These are phyloP conservation scores for Penicillium riverlandense DNA, from an alignment of 495 filamentous ascomycete species.

Conservation along the genomic window DNA sequence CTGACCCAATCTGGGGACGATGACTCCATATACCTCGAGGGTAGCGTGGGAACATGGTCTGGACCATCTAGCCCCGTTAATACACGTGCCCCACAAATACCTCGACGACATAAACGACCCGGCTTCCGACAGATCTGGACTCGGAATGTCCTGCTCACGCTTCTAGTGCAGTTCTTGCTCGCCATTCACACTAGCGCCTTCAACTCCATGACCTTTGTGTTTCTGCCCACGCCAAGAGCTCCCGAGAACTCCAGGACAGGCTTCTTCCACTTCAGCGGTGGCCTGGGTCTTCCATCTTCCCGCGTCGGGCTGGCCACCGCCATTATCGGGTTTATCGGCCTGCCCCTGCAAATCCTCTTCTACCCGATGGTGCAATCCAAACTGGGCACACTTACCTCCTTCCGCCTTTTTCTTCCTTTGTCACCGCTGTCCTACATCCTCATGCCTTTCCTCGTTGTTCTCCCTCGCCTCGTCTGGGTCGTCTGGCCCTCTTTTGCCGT, in stretches of 20 bases:
- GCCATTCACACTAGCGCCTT: slow-evolving; percentile 71
- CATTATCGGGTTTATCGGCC: slow-evolving; percentile 61
- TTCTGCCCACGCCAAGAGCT: slow-evolving; percentile 58
- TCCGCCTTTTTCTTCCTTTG: slow-evolving; percentile 50
- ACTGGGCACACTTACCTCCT: slow-evolving; percentile 56
- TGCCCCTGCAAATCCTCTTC: slow-evolving; percentile 61
- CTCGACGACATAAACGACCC: slow-evolving; percentile 24
- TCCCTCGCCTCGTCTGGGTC: slow-evolving; percentile 38
- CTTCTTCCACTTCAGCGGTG: slow-evolving; percentile 63
- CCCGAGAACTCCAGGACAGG: slow-evolving; percentile 35
- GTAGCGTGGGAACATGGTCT: slow-evolving; percentile 19
- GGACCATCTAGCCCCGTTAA: slow-evolving; percentile 19
- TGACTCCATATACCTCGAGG: slow-evolving; percentile 25
- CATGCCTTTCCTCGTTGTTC: slow-evolving; percentile 58
- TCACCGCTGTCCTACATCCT: slow-evolving; percentile 61
- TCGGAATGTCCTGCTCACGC: slow-evolving; percentile 50
- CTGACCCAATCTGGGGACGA: slow-evolving; percentile 19
- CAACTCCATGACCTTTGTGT: slow-evolving; percentile 66
- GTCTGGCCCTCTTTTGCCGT: slow-evolving; percentile 53
- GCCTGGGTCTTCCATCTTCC: slow-evolving; percentile 60
- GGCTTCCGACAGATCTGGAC: slow-evolving; percentile 57
- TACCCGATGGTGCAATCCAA: slow-evolving; percentile 55
- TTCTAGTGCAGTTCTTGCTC: slow-evolving; percentile 58
- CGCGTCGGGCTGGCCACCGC: slow-evolving; percentile 64
- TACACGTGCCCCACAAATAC: slow-evolving; percentile 6